Evolutionary conservation across 345 rosid genomes (phyloP).

Genomic region (Balakata baccata): DNA sequence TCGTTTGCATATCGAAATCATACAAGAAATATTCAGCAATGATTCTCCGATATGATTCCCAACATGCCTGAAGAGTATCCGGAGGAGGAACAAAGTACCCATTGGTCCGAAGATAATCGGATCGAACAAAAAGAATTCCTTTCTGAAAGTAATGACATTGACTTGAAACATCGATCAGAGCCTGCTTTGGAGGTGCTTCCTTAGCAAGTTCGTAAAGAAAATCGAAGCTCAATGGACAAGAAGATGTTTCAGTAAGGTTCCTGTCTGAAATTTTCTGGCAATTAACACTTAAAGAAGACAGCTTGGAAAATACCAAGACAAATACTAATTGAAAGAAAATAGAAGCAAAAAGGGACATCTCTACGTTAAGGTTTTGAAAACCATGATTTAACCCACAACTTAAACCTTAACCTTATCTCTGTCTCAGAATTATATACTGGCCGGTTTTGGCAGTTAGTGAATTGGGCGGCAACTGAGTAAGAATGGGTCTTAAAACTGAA

Average conservation of each 20-base stretch:
- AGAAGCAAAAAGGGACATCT: constrained; percentile 18
- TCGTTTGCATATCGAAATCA: constrained; percentile 29
- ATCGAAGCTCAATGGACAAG: constrained; percentile 36
- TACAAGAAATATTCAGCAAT: constrained; percentile 11
- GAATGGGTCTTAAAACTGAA: background rate
- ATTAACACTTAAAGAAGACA: constrained; percentile 2
- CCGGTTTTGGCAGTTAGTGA: constrained; percentile 13
- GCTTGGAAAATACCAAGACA: constrained; percentile 5
- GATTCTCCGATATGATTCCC: constrained; percentile 24
- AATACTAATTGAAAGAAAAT: constrained; percentile 6
- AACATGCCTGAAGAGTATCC: constrained; percentile 22
- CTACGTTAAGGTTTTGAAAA: constrained; percentile 1
- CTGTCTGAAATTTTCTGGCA: background rate
- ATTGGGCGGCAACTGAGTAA: background rate
- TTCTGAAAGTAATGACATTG: constrained; percentile 22
- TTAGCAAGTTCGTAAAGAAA: constrained; percentile 14
- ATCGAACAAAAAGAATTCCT: constrained; percentile 29
- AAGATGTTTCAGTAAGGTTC: constrained; percentile 4
- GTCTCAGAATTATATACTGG: background rate
- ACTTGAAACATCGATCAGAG: constrained; percentile 6
- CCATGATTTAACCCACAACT: background rate
- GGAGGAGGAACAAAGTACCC: constrained; percentile 36
- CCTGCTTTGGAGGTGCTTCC: constrained; percentile 13
- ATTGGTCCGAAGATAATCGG: constrained; percentile 28
- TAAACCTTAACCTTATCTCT: background rate